Evolutionary conservation across 2,329 filamentous ascomycete species (phyloP).

Genomic region (Aspergillus niger): DNA sequence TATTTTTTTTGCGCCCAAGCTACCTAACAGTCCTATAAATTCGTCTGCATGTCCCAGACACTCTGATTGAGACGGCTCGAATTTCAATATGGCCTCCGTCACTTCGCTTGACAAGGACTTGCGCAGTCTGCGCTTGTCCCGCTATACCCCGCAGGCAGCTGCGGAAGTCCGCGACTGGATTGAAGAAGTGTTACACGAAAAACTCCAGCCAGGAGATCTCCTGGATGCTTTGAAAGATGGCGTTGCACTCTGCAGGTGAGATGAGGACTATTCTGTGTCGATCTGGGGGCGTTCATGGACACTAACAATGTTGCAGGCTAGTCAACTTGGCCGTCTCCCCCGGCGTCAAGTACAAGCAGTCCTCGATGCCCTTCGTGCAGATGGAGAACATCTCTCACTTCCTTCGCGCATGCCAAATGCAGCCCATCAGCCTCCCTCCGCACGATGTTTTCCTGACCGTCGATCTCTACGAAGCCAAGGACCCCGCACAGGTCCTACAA

Average conservation of each 20-base stretch:
- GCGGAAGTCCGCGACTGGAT: slow-evolving; percentile 86
- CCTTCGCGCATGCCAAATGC: slow-evolving; percentile 79
- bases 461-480: slow-evolving; percentile 92
- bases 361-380: slow-evolving; percentile 95
- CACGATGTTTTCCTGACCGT: slow-evolving; percentile 98
- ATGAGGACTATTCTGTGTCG: background rate
- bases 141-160: slow-evolving; percentile 88
- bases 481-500: slow-evolving; percentile 92
- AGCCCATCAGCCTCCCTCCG: slow-evolving; percentile 82
- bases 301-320: slow-evolving; percentile 59
- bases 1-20: background rate
- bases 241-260: slow-evolving; percentile 86
- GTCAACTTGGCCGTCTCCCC: slow-evolving; percentile 78
- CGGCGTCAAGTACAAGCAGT: slow-evolving; percentile 85
- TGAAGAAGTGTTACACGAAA: slow-evolving; percentile 74
- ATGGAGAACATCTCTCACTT: slow-evolving; percentile 99
- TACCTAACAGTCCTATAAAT: background rate
- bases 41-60: slow-evolving; percentile 8
- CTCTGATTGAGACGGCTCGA: background rate
- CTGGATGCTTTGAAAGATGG: slow-evolving; percentile 88
- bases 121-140: slow-evolving; percentile 85
- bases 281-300: background rate
- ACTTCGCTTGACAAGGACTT: slow-evolving; percentile 93
- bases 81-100: slow-evolving; percentile 77
- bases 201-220: slow-evolving; percentile 71